Evolutionary conservation across 2,329 filamentous ascomycete genomes (phyloP), one percentile per base, ranked within the genome.

Genomic region (Fonsecaea pedrosoi): DNA sequence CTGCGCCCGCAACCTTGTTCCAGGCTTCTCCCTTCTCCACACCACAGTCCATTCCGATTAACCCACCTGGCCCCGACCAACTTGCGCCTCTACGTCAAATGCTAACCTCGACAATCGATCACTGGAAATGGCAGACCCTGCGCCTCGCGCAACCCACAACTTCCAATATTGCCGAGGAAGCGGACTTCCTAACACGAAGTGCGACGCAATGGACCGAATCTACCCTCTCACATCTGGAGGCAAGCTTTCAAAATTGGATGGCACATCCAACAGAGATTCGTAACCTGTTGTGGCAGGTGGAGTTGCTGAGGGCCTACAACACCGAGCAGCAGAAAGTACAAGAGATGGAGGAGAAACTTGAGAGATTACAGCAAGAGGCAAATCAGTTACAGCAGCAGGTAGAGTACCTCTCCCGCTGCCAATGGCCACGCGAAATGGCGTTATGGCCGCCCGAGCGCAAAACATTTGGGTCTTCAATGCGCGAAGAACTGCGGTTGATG

Each of bases 1-100:
- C 90, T 40, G 85, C 91, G 9, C 92, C 94, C 2, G 89, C 92
- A 3, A 95, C 92, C 0, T 83, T 97, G 6, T 94, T 94, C 80
- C 70, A 72, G 40, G 87, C 89, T 0, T 92, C 90, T 6, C 92
- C 93, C 35, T 90, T 96, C 74, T 84, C 92, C 1, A 92, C 90
- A 0, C 83, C 87, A 21, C 87, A 89, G 2, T 95, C 92, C 0
- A 97, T 94, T 88, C 92, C 92, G 0, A 86, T 96, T 37, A 82
- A 87, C 25, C 89, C 91, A 1, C 94, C 94, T 0, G 89, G 87
- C 0, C 83, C 88, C 69, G 87, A 89, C 70, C 92, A 97, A 77
- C 88, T 88, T 59, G 88, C 91, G 15, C 90, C 92, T 0, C 82
- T 97, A 15, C 84, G 87, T 50, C 80, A 84, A 60, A 89, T 86